Evolutionary conservation across 2,329 filamentous ascomycete species (phyloP).

Genomic region (Hypoxylon sp.): DNA sequence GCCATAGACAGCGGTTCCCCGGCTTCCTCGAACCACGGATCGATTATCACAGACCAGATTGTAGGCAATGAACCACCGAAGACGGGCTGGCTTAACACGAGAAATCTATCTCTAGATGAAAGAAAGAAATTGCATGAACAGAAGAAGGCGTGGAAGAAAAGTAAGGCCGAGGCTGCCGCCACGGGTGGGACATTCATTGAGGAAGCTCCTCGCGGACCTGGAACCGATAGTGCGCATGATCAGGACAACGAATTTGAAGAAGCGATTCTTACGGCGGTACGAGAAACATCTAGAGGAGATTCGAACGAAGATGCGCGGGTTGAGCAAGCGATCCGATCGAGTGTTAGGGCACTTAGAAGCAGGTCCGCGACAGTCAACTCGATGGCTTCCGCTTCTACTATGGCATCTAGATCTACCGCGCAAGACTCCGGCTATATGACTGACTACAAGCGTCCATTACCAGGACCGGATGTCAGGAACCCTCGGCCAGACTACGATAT

Average conservation of each 20-base stretch:
- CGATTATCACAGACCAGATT: constrained; percentile 32
- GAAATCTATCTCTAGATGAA: constrained; percentile 63
- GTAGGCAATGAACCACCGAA: constrained; percentile 49
- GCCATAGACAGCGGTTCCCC: constrained; percentile 49
- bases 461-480: constrained; percentile 13
- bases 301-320: constrained; percentile 75
- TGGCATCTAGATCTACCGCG: constrained; percentile 35
- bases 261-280: constrained; percentile 77
- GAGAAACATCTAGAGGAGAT: constrained; percentile 77
- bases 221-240: constrained; percentile 29
- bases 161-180: constrained; percentile 45
- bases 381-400: constrained; percentile 30
- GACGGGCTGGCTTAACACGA: constrained; percentile 63
- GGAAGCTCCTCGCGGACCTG: constrained; percentile 36
- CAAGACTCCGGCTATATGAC: constrained; percentile 40
- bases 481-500: not conserved
- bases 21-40: constrained; percentile 34
- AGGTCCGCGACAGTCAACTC: constrained; percentile 44
- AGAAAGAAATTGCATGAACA: constrained; percentile 62
- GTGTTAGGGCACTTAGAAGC: constrained; percentile 67
- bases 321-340: constrained; percentile 79
- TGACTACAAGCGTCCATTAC: constrained; percentile 40
- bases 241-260: constrained; percentile 75
- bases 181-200: constrained; percentile 39
- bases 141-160: constrained; percentile 58